Evolutionary conservation across 192 early-diverging fungal genomes (phyloP), one percentile per base, ranked within the genome.

Genomic region (Chytriomyces hyalinus): DNA sequence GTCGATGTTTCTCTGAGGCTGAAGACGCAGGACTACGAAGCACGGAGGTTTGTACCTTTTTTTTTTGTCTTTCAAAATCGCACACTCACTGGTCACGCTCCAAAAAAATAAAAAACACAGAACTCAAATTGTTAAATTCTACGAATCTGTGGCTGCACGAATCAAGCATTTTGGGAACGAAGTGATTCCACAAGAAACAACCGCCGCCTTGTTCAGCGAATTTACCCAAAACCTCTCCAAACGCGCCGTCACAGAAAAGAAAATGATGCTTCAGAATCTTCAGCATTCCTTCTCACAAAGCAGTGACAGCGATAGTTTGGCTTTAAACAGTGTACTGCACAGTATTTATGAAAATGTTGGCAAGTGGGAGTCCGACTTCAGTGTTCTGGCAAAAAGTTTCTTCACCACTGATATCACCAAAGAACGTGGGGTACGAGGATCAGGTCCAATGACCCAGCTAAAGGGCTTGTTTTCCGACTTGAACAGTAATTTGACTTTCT

Each of bases 331-430:
- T 43, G 94, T 95, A 9, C 85, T 93, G 8, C 89, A 90, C 67
- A 87, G 85, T 10, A 72, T 99, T 28, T 91, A 94, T 73, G 90
- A 91, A 61, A 94, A 94, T 49, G 92, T 96, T 2, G 80, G 85
- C 4, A 82, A 85, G 53, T 99, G 96, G 96, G 93, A 98, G 68
- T 72, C 87, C 68, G 93, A 94, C 26, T 97, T 97, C 73, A 85
- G 84, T 6, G 87, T 92, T 62, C 89, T 99, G 49, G 92, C 90
- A 3, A 81, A 92, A 49, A 87, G 87, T 5, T 96, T 92, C 79
- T 89, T 97, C 71, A 92, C 94, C 70, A 86, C 93, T 0, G 96
- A 98, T 61, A 45, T 76, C n/a, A 63, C 74, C 36, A 84, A 91
- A 26, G 93, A 95, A 61, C 82, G 92, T n/a, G 17, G 63, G 10